Evolutionary conservation across 2,329 filamentous ascomycete genomes (phyloP), one percentile per base, ranked within the genome.

Genomic region (Pyrenophora seminiperda): DNA sequence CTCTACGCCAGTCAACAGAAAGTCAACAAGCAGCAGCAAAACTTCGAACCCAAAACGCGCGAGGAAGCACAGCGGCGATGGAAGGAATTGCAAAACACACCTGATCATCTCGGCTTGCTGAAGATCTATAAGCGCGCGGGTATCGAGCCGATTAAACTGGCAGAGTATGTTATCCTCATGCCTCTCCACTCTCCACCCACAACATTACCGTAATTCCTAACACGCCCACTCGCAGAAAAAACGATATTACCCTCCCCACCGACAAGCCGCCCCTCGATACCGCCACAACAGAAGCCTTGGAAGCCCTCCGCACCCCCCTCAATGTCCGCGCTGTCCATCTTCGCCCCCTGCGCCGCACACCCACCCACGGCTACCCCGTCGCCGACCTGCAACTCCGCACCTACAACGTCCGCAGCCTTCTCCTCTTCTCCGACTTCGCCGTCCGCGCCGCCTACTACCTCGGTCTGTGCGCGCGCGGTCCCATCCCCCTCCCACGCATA

Each of bases 381-480:
- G 96, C 91, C 77, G 88, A 97, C 72, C 85, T 99, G 27, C 94
- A 99, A 72, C 79, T 99, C 40, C 90, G 94, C 61, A 96, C 93
- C 27, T 99, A 90, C 80, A 91, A 83, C 66, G 80, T 92, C 29
- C 90, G 91, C 52, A 94, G 96, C 62, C 84, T 99, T 51, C 90
- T 96, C 66, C 92, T 97, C 77, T 97, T 96, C 71, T 82, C 88
- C 74, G 94, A 99, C 77, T 97, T 99, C 72, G 91, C 92, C 41
- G 79, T 97, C 47, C 89, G 94, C 59, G 92, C 92, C 3, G 94
- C 94, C 47, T 99, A 97, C 77, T 99, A 93, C 76, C 84, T 97
- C 33, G 85, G 88, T 14, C 85, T 99, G 2, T 88, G 91, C 7
- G 91, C 91, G 2, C 89, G 84, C 38, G 94, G 94, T 0, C 92